phyloP scores from a whole-genome alignment of 78 protist genomes.

The Dictyostelium brefeldianum region DNA sequence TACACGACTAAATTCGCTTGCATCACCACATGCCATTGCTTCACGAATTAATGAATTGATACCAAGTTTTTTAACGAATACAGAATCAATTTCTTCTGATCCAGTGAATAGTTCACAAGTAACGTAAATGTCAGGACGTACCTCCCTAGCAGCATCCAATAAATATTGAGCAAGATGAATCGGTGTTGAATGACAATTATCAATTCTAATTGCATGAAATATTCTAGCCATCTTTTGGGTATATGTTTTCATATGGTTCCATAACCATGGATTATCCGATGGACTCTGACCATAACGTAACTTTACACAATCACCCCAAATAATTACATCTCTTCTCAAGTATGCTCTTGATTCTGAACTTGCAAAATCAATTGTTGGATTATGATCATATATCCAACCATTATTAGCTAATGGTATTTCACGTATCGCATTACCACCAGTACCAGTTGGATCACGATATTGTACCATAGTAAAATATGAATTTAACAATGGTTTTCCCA shows the following conservation, averaged over 20 bases:
- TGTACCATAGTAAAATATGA: slow-evolving; percentile 43
- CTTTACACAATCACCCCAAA: slow-evolving; percentile 97
- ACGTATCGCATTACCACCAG: slow-evolving; percentile 1
- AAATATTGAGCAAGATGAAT: slow-evolving; percentile 90
- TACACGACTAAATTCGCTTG: slow-evolving; percentile 69
- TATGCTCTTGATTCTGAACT: slow-evolving; percentile 79
- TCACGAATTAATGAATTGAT: slow-evolving; percentile 88
- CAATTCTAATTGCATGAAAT: slow-evolving; percentile 94
- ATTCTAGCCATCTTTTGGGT: slow-evolving; percentile 55
- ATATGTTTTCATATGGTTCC: slow-evolving; percentile 94
- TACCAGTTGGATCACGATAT: background rate
- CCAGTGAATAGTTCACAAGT: slow-evolving; percentile 92
- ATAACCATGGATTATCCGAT: slow-evolving; percentile 84
- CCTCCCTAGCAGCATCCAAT: slow-evolving; percentile 87
- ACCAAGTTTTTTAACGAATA: slow-evolving; percentile 76
- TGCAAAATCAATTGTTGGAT: slow-evolving; percentile 89
- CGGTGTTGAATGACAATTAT: slow-evolving; percentile 95
- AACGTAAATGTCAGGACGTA: slow-evolving; percentile 82
- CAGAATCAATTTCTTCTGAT: slow-evolving; percentile 76
- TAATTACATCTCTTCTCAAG: slow-evolving; percentile 92
- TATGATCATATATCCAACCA: slow-evolving; percentile 88
- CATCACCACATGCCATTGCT: slow-evolving; percentile 71
- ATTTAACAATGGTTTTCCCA: slow-evolving; percentile 27
- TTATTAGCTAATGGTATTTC: slow-evolving; percentile 86
- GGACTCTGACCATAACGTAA: slow-evolving; percentile 89